Evolutionary conservation across 2,329 filamentous ascomycete genomes (phyloP), one percentile per base, ranked within the genome.

Genomic region (Exophiala bonariae): DNA sequence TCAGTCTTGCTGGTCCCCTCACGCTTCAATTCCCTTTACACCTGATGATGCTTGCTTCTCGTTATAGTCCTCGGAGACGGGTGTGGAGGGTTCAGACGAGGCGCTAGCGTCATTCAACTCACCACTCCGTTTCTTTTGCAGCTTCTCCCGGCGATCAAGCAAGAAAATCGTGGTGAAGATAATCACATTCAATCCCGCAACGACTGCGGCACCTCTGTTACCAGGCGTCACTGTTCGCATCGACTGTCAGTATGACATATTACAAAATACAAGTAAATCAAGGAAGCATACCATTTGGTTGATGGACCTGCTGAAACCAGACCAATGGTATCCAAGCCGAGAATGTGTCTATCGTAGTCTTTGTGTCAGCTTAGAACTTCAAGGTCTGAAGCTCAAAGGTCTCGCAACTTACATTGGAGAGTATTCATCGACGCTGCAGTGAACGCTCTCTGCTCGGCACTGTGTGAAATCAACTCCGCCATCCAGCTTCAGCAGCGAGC

Each of bases 271-370:
- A n/a, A n/a, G n/a, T n/a, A n/a, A n/a, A n/a, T n/a, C n/a, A n/a
- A 20, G 7, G 11, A 44, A 22, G 48, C 43, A 34, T 23, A 52
- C 49, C 49, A 41, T 52, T 40, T 7, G 49, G 49, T 38, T 52
- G 49, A 26, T 52, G 49, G n/a, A 52, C 26, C 32, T 52, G 49
- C 35, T 52, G 49, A 23, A 52, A 52, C 49, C 49, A 52, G 26
- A 52, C 49, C 19, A 52, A 41, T n/a, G 49, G 49, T 17, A 52
- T 48, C 49, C 49, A 52, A 16, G 49, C 50, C 3, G 41, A 22
- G 35, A 50, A 53, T 19, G 47, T 53, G 30, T 46, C 50, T 50
- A 16, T n/a, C n/a, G n/a, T n/a, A 33, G 18, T 9, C 9, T 9
- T 17, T 26, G 17, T 23, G 44, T 44, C 38, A 47, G 44, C 17